These are phyloP conservation scores for Boletellus ananiceps DNA, from an alignment of 768 basidiomycete genomes.

Conservation along the genomic window DNA sequence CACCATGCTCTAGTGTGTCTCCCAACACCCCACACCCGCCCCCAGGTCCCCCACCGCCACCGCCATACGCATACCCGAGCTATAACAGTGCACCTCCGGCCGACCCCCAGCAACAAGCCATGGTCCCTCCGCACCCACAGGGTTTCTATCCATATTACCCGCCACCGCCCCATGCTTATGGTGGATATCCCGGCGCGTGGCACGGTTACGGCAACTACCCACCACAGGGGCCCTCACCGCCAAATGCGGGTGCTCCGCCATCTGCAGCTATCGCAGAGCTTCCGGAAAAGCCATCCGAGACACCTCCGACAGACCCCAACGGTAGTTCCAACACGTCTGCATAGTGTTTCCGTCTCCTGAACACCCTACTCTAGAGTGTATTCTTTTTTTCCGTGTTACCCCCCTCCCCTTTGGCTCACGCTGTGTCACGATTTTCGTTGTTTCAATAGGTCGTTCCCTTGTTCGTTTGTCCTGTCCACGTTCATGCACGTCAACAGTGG, in stretches of 20 bases:
- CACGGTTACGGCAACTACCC: conserved; percentile 30
- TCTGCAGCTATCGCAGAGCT: conserved; percentile 14
- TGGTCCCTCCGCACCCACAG: conserved; percentile 17
- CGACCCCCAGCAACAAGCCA: conserved; percentile 26
- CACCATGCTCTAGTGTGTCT: conserved; percentile 18
- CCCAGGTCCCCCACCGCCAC: conserved; percentile 17
- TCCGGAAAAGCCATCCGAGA: conserved; percentile 26
- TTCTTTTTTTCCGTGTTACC: conserved; percentile 7
- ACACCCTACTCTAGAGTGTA: conserved; percentile 23
- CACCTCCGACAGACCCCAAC: conserved; percentile 13
- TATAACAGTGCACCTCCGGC: conserved; percentile 17
- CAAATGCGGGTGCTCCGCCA: conserved; percentile 12
- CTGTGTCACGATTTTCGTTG: conserved; percentile 17
- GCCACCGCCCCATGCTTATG: conserved; percentile 26
- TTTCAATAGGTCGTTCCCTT: conserved; percentile 24
- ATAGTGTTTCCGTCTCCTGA: conserved; percentile 11
- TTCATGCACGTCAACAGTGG: conserved; percentile 9
- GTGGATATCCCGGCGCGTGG: conserved; percentile 29
- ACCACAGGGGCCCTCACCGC: conserved; percentile 22
- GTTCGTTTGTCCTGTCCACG: conserved; percentile 10
- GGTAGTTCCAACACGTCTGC: conserved; percentile 17
- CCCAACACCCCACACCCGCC: conserved; percentile 22
- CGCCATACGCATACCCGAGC: conserved; percentile 23
- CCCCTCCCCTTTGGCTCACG: conserved; percentile 9
- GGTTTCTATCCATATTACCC: conserved; percentile 33